A percentile compares a stretch with the other conserved stretches of the same genome.
These are phyloP conservation scores for Aspergillus sergii DNA, from an alignment of 2,329 filamentous ascomycete genomes.

Conservation along the genomic window DNA sequence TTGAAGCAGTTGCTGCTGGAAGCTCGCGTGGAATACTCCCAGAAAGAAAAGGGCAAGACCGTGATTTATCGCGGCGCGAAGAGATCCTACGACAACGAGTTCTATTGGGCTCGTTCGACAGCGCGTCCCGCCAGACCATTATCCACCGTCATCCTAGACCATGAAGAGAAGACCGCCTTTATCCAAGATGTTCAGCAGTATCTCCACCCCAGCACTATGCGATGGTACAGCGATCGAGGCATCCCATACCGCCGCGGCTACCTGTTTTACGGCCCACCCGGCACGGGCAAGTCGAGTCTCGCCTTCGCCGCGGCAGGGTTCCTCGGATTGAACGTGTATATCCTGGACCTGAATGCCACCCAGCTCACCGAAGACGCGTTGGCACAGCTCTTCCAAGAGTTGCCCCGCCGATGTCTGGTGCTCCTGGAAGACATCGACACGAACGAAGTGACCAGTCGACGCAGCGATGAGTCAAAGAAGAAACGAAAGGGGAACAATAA, in stretches of 20 bases:
- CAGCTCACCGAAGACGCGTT: constrained; percentile 64
- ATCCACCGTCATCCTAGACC: constrained; percentile 7
- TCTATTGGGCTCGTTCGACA: constrained; percentile 6
- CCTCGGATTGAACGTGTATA: constrained; percentile 68
- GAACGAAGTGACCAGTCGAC: constrained; percentile 7
- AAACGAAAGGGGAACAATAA: constrained; percentile 6
- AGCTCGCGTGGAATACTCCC: constrained; percentile 8
- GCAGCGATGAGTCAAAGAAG: background rate
- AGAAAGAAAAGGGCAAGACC: constrained; percentile 11
- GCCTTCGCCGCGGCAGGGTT: constrained; percentile 53
- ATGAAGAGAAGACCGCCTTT: background rate
- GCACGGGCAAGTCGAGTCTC: constrained; percentile 19
- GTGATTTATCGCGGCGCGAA: constrained; percentile 10
- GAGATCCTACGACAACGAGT: background rate
- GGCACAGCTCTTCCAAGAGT: constrained; percentile 57
- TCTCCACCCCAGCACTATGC: constrained; percentile 10
- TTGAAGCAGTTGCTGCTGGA: constrained; percentile 10
- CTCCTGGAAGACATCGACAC: constrained; percentile 69
- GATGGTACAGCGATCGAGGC: constrained; percentile 39
- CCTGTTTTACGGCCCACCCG: constrained; percentile 17
- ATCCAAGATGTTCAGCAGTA: constrained; percentile 9
- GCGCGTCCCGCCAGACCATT: constrained; percentile 4
- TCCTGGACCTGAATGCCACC: constrained; percentile 60
- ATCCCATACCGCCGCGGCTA: constrained; percentile 79
- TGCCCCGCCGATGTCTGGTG: constrained; percentile 65